Conservation (phyloP, 805 yeast genomes). For the Yamadazyma akitaensis region DNA sequence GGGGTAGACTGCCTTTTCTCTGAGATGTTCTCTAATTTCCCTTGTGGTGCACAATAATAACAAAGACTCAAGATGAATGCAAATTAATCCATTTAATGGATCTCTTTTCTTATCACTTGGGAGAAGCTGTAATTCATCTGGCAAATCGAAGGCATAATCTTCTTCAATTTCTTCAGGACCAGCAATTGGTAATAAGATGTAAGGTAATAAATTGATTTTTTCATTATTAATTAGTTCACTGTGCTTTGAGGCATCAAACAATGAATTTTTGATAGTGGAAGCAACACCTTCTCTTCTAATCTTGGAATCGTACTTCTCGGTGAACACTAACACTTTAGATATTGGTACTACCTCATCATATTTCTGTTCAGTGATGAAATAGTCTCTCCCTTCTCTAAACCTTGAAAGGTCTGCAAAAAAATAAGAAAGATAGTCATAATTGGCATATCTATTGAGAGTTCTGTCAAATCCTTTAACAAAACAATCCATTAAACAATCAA, state of each 20-base stretch:
- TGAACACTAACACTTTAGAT: constrained; percentile 76
- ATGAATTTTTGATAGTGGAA: constrained; percentile 83
- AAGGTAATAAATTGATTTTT: constrained; percentile 72
- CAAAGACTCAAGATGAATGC: constrained; percentile 75
- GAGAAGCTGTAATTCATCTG: constrained; percentile 80
- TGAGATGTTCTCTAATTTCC: constrained; percentile 67
- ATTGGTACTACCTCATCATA: constrained; percentile 78
- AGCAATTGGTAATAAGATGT: constrained; percentile 76
- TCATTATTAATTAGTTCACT: constrained; percentile 54
- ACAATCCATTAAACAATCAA: constrained; percentile 84
- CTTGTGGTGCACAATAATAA: constrained; percentile 75
- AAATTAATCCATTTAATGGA: constrained; percentile 58
- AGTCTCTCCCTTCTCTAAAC: constrained; percentile 66
- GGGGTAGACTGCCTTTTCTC: constrained; percentile 83
- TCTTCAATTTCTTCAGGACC: constrained; percentile 72
- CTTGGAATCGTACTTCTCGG: constrained; percentile 73
- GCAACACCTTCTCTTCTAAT: constrained; percentile 90
- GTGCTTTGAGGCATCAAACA: constrained; percentile 78
- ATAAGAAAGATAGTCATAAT: constrained; percentile 78
- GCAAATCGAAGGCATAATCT: constrained; percentile 83
- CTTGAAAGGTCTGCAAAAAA: constrained; percentile 90
- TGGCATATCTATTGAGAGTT: constrained; percentile 65
- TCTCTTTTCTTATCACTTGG: constrained; percentile 78
- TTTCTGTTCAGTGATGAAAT: constrained; percentile 66
- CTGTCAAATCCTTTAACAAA: constrained; percentile 83